Conservation (phyloP, 441 rosid species). For the Corymbia citriodora region DNA sequence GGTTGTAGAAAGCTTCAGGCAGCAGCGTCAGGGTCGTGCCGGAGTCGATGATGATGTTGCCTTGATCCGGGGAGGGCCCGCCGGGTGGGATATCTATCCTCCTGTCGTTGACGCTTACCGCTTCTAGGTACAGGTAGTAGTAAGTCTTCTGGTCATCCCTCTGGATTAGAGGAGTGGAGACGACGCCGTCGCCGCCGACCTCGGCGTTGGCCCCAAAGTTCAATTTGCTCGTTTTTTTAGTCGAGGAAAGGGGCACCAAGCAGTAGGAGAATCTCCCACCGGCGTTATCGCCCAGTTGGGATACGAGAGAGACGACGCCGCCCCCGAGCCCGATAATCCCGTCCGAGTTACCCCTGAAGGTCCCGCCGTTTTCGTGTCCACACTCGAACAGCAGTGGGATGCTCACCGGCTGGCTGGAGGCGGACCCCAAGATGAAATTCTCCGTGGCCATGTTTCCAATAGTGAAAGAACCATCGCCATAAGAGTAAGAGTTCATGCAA, state of each 20-base stretch:
- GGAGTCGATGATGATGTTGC: constrained; percentile 40
- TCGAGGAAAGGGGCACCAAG: constrained; percentile 11
- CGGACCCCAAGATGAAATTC: constrained; percentile 22
- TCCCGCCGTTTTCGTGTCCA: constrained; percentile 24
- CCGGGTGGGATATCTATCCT: not conserved
- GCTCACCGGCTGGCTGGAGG: constrained; percentile 5
- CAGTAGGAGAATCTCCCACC: constrained; percentile 36
- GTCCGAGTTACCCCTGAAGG: not conserved
- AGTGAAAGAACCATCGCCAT: constrained; percentile 15
- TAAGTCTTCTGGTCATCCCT: constrained; percentile 1
- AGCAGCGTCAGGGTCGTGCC: constrained; percentile 32
- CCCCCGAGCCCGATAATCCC: constrained; percentile 49
- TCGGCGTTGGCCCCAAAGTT: constrained; percentile 31
- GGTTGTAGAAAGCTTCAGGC: constrained; percentile 15
- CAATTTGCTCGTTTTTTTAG: constrained; percentile 17
- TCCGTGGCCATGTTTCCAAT: constrained; percentile 28
- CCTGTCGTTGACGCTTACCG: constrained; percentile 26
- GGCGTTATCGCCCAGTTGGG: constrained; percentile 12
- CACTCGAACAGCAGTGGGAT: constrained; percentile 37
- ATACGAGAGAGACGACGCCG: constrained; percentile 17
- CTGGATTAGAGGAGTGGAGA: constrained; percentile 22
- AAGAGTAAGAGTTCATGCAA: constrained; percentile 23
- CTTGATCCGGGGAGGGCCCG: not conserved
- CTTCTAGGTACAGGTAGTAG: constrained; percentile 30
- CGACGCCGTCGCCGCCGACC: constrained; percentile 7